phyloP scores from a whole-genome alignment of 225 moss, liverwort and hornwort genomes.

The Thuidium tamariscinum region DNA sequence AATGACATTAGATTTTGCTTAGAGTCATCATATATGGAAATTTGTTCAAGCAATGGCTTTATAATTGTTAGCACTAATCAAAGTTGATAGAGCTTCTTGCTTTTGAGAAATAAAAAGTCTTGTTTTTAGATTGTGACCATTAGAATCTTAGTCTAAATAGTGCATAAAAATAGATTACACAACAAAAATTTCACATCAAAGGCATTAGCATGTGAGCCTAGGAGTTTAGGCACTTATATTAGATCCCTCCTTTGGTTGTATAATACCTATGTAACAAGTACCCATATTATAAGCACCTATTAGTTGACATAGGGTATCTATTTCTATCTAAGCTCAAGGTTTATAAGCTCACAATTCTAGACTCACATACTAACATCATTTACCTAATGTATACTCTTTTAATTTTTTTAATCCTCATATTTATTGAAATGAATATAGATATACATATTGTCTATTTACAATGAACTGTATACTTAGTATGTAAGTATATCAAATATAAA shows the following conservation, averaged over 20 bases:
- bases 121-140: not conserved
- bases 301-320: not conserved
- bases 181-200: not conserved
- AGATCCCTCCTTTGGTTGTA: no score
- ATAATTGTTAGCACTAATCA: not conserved
- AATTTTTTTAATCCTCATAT: not conserved
- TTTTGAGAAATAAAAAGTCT: not conserved
- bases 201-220: not conserved
- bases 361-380: not conserved
- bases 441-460: not conserved
- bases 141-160: not conserved
- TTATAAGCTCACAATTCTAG: not conserved
- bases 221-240: fast-evolving
- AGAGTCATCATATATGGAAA: fast-evolving
- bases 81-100: not conserved
- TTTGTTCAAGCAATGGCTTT: not conserved
- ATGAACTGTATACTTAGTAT: not conserved
- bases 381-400: fast-evolving
- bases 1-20: no score
- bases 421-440: not conserved
- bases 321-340: not conserved
- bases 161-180: no score
- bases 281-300: no score
- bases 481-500: not conserved
- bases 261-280: no score